These are phyloP conservation scores for Astrothelium macrocarpum DNA, from an alignment of 495 filamentous ascomycete genomes.

Conservation along the genomic window DNA sequence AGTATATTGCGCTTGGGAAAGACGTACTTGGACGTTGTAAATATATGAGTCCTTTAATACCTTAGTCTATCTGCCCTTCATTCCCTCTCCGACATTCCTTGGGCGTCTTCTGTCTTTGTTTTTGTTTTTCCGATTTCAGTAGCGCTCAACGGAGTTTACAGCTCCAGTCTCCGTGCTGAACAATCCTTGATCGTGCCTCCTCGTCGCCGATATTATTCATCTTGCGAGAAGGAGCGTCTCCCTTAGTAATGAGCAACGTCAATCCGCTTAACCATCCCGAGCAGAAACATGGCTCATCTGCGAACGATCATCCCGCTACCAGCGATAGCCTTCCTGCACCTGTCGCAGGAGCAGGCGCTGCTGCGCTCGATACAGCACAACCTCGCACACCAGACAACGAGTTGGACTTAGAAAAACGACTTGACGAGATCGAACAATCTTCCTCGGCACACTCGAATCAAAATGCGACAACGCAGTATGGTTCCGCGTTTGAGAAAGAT, in stretches of 20 bases:
- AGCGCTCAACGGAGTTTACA: neutral
- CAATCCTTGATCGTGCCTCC: no score
- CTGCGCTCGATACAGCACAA: neutral
- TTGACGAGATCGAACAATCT: neutral
- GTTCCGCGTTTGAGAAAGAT: neutral
- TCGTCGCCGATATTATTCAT: no score
- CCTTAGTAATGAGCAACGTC: neutral
- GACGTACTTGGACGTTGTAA: no score
- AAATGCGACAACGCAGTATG: neutral
- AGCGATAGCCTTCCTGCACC: neutral
- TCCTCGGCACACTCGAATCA: neutral
- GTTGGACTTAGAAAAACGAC: neutral
- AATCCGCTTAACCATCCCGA: neutral
- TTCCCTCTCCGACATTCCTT: no score
- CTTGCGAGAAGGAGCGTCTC: neutral
- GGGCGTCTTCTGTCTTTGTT: no score
- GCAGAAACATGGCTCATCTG: neutral
- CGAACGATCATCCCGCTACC: neutral
- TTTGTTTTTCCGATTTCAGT: no score
- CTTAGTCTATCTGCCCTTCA: no score
- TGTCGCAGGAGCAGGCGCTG: neutral
- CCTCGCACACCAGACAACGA: neutral
- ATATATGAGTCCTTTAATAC: no score
- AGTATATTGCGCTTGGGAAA: no score
- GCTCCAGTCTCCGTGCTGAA: neutral